phyloP scores from a whole-genome alignment of 2,329 filamentous ascomycete genomes.

The Beauveria brongniartii region DNA sequence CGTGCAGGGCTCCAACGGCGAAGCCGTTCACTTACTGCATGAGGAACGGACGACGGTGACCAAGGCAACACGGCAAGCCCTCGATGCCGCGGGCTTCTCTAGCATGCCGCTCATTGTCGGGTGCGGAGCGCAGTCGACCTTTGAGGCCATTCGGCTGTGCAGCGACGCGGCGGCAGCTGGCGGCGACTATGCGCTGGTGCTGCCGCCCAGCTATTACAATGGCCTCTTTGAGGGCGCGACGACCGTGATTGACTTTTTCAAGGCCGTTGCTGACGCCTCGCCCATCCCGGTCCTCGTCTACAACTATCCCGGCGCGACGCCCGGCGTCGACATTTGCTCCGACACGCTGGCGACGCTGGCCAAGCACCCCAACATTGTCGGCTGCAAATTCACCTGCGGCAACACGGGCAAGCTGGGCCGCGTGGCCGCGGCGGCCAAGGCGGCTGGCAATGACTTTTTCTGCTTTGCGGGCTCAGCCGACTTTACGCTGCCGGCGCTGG shows the following conservation, averaged over 20 bases:
- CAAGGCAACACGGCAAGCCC: slow-evolving; percentile 57
- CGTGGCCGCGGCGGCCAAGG: slow-evolving; percentile 40
- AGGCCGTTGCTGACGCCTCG: slow-evolving; percentile 50
- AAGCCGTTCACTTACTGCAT: slow-evolving; percentile 70
- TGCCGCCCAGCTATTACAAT: slow-evolving; percentile 72
- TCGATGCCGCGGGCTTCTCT: slow-evolving; percentile 55
- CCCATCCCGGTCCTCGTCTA: slow-evolving; percentile 61
- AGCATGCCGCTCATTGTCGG: slow-evolving; percentile 68
- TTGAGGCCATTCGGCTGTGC: slow-evolving; percentile 64
- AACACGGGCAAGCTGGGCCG: slow-evolving; percentile 64
- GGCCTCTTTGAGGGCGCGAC: slow-evolving; percentile 47
- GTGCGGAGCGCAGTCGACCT: slow-evolving; percentile 63
- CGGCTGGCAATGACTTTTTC: slow-evolving; percentile 51
- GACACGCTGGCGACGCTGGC: slow-evolving; percentile 52
- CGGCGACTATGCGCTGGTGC: slow-evolving; percentile 66
- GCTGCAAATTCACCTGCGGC: slow-evolving; percentile 62
- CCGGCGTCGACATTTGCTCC: slow-evolving; percentile 57
- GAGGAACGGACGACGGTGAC: slow-evolving; percentile 63
- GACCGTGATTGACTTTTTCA: slow-evolving; percentile 59
- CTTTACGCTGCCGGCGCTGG: slow-evolving; percentile 60
- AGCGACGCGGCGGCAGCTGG: slow-evolving; percentile 60
- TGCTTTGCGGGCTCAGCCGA: slow-evolving; percentile 67
- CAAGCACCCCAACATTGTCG: slow-evolving; percentile 57
- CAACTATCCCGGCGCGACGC: slow-evolving; percentile 59
- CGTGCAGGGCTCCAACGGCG: slow-evolving; percentile 74